Evolutionary conservation across 208 protist species (phyloP).

Genomic region (Trypanosoma brucei): DNA sequence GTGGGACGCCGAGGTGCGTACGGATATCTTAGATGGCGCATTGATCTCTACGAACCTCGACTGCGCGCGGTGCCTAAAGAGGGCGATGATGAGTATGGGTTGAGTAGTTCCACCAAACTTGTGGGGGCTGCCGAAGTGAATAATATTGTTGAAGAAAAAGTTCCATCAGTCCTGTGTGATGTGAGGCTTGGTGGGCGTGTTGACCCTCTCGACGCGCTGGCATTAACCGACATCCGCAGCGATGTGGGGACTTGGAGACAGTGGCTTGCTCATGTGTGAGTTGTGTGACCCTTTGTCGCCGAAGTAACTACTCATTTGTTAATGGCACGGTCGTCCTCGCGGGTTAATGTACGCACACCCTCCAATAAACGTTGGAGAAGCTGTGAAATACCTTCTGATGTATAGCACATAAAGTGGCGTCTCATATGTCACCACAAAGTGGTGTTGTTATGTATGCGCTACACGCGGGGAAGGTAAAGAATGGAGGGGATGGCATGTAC

Average conservation of each 20-base stretch:
- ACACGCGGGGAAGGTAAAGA: no score
- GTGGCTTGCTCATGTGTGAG: conserved; percentile 58
- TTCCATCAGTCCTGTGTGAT: conserved; percentile 40
- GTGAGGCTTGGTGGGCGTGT: conserved; percentile 53
- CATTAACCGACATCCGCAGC: conserved; percentile 53
- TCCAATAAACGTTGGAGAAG: no score
- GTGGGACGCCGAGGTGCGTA: conserved; percentile 52
- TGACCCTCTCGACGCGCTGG: conserved; percentile 35
- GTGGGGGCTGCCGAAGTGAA: conserved; percentile 43
- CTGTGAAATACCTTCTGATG: no score
- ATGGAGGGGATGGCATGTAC: no score
- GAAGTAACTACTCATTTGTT: no score
- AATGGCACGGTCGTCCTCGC: no score
- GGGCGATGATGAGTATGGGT: conserved; percentile 4
- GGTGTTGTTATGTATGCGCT: no score
- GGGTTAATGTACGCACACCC: no score
- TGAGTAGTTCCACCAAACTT: conserved; percentile 18
- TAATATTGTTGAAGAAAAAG: conserved; percentile 41
- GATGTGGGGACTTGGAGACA: conserved; percentile 63
- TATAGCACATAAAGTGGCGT: no score
- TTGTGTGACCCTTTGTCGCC: background rate
- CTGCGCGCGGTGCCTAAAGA: conserved; percentile 17
- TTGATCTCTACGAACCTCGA: conserved; percentile 56
- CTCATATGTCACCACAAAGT: no score
- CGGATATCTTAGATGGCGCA: conserved; percentile 69